Conservation (phyloP, 805 yeast species). For the Lipomyces spencermartinsiae region DNA sequence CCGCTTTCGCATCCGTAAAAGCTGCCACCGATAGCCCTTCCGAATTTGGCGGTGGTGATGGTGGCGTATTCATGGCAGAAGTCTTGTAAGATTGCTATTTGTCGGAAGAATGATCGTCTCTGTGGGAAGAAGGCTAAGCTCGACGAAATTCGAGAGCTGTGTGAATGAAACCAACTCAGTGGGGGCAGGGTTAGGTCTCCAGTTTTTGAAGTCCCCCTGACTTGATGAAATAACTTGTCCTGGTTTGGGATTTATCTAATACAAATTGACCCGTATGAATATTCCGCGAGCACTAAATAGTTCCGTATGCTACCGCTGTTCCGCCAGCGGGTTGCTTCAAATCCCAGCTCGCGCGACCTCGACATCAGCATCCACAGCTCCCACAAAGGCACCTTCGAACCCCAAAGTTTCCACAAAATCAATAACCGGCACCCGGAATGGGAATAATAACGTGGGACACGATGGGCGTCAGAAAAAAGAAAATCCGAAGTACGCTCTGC, state of each 20-base stretch:
- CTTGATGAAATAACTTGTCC: neutral
- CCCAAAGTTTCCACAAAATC: neutral
- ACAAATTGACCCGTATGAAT: neutral
- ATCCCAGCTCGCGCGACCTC: neutral
- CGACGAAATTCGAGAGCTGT: neutral
- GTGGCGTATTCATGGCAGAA: neutral
- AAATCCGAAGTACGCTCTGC: neutral
- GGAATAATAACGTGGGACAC: neutral
- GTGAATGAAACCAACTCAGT: too few relatives aligned
- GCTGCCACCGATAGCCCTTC: constrained; percentile 1
- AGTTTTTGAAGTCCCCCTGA: neutral
- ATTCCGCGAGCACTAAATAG: neutral
- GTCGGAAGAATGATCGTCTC: neutral
- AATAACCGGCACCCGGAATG: neutral
- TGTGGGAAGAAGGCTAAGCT: neutral
- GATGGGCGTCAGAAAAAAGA: neutral
- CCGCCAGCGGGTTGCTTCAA: neutral
- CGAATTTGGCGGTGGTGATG: neutral
- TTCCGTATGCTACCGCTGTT: neutral
- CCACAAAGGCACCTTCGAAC: neutral
- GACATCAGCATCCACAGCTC: neutral
- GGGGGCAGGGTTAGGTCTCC: neutral
- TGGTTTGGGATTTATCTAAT: neutral
- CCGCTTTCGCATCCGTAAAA: constrained; percentile 3
- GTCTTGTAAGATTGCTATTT: neutral